phyloP scores from a whole-genome alignment of 805 yeast genomes.

The Saturnispora sekii region DNA sequence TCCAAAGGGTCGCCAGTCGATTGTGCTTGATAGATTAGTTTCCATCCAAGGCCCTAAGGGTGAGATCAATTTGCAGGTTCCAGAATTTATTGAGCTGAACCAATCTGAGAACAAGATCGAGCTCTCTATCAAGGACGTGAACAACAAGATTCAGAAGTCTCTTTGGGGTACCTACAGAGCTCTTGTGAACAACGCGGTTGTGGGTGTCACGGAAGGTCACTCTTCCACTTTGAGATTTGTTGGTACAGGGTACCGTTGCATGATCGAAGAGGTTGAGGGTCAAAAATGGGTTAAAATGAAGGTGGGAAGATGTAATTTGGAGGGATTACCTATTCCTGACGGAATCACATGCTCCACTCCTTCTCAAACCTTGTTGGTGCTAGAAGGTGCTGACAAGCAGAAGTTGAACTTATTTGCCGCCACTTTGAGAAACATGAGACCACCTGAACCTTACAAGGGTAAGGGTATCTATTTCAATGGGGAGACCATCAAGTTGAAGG shows the following conservation, averaged over 20 bases:
- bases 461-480: slow-evolving; percentile 90
- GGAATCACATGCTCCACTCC: slow-evolving; percentile 71
- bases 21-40: slow-evolving; percentile 48
- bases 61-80: slow-evolving; percentile 48
- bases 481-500: slow-evolving; percentile 85
- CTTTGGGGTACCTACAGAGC: slow-evolving; percentile 96
- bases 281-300: slow-evolving; percentile 60
- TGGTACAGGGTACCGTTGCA: slow-evolving; percentile 95
- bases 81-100: slow-evolving; percentile 52
- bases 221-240: slow-evolving; percentile 76
- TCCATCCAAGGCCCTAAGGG: slow-evolving; percentile 77
- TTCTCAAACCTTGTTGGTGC: slow-evolving; percentile 70
- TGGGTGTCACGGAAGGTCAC: slow-evolving; percentile 93
- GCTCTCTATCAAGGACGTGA: slow-evolving; percentile 46
- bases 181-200: slow-evolving; percentile 61
- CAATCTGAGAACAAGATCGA: slow-evolving; percentile 8
- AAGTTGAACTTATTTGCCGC: slow-evolving; percentile 85
- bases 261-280: slow-evolving; percentile 46
- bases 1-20: slow-evolving; percentile 55
- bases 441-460: slow-evolving; percentile 98
- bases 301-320: slow-evolving; percentile 79
- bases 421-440: slow-evolving; percentile 71
- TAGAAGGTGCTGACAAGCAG: slow-evolving; percentile 85
- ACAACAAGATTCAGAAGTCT: slow-evolving; percentile 63
- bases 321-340: slow-evolving; percentile 66